Evolutionary conservation across 768 basidiomycete genomes (phyloP).

Genomic region (Cystobasidium tubakii): DNA sequence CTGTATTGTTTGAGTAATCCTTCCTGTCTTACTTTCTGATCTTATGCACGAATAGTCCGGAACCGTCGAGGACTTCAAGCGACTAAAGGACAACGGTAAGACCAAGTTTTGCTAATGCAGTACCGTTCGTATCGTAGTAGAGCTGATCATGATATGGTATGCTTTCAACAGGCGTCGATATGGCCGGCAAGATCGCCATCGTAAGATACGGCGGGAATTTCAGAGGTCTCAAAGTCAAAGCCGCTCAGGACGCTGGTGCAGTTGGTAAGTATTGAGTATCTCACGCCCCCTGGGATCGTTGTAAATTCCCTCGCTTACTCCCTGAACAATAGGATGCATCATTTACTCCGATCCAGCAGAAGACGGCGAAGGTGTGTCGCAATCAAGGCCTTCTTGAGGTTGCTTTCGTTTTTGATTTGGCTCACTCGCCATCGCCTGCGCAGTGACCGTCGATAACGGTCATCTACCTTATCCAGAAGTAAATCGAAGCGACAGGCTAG

Average conservation of each 20-base stretch:
- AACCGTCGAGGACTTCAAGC: slow-evolving; percentile 64
- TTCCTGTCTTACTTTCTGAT: slow-evolving; percentile 37
- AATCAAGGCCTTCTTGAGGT: background rate
- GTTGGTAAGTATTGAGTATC: slow-evolving; percentile 26
- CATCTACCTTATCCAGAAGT: slow-evolving; percentile 55
- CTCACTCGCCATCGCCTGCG: background rate
- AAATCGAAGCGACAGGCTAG: background rate
- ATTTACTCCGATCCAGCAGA: slow-evolving; percentile 46
- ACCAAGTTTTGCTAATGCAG: background rate
- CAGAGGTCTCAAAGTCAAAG: slow-evolving; percentile 83
- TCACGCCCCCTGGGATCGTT: too few species aligned
- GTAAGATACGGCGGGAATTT: slow-evolving; percentile 66
- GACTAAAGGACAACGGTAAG: slow-evolving; percentile 57
- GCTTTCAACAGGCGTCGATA: slow-evolving; percentile 57
- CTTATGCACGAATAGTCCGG: slow-evolving; percentile 59
- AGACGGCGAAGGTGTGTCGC: slow-evolving; percentile 39
- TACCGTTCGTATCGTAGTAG: background rate
- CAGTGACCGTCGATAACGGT: slow-evolving; percentile 37
- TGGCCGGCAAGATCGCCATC: slow-evolving; percentile 72
- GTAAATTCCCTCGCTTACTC: too few species aligned
- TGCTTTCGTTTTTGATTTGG: too few species aligned
- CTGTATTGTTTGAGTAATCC: background rate
- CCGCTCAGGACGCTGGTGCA: slow-evolving; percentile 53
- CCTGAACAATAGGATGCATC: slow-evolving; percentile 32
- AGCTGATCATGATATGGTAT: slow-evolving; percentile 21